Conservation (phyloP, 768 basidiomycete genomes). For the Mycena olivaceomarginata region DNA sequence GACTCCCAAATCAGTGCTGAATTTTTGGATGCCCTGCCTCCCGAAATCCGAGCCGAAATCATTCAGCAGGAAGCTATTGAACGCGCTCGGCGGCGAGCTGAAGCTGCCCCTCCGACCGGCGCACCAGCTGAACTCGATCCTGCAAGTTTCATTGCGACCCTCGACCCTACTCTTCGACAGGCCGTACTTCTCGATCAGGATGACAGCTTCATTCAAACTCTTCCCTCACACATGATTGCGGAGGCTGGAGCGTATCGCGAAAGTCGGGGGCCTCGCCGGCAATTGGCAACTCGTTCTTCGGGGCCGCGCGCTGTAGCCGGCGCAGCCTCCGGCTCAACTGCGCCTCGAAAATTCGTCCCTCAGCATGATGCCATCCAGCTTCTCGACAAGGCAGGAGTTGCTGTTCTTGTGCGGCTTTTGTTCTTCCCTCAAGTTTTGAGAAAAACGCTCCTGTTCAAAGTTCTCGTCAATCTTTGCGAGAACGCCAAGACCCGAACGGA, state of each 20-base stretch:
- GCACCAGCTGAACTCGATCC: constrained; percentile 87
- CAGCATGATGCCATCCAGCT: constrained; percentile 94
- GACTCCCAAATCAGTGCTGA: constrained; percentile 96
- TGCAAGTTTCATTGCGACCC: constrained; percentile 92
- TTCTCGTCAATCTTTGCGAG: constrained; percentile 96
- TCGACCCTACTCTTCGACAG: constrained; percentile 92
- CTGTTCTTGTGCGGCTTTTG: constrained; percentile 91
- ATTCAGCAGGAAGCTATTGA: constrained; percentile 96
- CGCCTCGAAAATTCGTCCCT: constrained; percentile 69
- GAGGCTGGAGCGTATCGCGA: constrained; percentile 88
- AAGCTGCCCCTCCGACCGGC: constrained; percentile 60
- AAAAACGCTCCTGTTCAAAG: constrained; percentile 90
- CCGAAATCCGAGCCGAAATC: constrained; percentile 97
- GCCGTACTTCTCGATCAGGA: constrained; percentile 94
- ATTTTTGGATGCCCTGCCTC: constrained; percentile 96
- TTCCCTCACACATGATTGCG: constrained; percentile 91
- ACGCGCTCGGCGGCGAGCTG: constrained; percentile 73
- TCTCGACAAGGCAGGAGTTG: constrained; percentile 92
- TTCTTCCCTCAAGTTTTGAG: constrained; percentile 97
- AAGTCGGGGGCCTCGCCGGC: constrained; percentile 60
- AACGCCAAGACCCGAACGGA: constrained; percentile 94
- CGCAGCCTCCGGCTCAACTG: constrained; percentile 50
- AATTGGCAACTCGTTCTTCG: constrained; percentile 53
- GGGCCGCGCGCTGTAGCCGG: constrained; percentile 54
- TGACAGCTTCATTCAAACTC: constrained; percentile 86